phyloP scores from a whole-genome alignment of 352 stramenopile species.

The Phytophthora chlamydospora region DNA sequence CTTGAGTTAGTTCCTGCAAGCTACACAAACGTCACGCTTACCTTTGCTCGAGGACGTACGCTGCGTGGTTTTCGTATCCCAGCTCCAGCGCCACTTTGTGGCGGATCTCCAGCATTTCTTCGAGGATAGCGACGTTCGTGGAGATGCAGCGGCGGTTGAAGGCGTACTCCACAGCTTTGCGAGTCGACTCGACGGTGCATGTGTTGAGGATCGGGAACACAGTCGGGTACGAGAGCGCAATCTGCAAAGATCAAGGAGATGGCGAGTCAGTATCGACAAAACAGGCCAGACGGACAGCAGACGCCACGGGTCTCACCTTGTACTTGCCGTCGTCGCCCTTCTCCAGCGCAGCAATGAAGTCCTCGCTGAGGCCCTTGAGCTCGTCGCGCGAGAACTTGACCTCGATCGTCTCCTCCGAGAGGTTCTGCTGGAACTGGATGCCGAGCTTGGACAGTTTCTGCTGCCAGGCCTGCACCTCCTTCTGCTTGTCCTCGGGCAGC shows the following conservation, averaged over 20 bases:
- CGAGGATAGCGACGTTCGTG: conserved; percentile 81
- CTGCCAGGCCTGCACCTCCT: conserved; percentile 81
- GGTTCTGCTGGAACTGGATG: conserved; percentile 87
- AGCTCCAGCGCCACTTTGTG: conserved; percentile 77
- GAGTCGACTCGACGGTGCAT: conserved; percentile 85
- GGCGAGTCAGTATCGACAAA: not conserved
- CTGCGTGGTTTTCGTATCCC: conserved; percentile 85
- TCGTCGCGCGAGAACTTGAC: conserved; percentile 77
- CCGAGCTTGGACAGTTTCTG: conserved; percentile 87
- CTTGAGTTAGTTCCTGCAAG: not conserved
- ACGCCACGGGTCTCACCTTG: conserved; percentile 55
- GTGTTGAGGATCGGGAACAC: conserved; percentile 91
- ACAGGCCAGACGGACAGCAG: not conserved
- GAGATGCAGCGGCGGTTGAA: conserved; percentile 88
- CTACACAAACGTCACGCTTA: conserved; percentile 26
- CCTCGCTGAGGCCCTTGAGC: conserved; percentile 78
- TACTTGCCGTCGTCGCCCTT: conserved; percentile 77
- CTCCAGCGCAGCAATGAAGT: conserved; percentile 77
- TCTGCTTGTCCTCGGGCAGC: conserved; percentile 64
- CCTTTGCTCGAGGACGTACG: conserved; percentile 85
- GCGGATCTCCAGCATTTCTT: conserved; percentile 83
- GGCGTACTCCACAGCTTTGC: conserved; percentile 77
- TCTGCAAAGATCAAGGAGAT: conserved; percentile 25
- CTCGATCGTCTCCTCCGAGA: conserved; percentile 87
- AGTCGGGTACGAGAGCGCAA: conserved; percentile 89